Evolutionary conservation across 805 yeast species (phyloP), one percentile per base, ranked within the genome.

Genomic region (Scheffersomyces stipitis): DNA sequence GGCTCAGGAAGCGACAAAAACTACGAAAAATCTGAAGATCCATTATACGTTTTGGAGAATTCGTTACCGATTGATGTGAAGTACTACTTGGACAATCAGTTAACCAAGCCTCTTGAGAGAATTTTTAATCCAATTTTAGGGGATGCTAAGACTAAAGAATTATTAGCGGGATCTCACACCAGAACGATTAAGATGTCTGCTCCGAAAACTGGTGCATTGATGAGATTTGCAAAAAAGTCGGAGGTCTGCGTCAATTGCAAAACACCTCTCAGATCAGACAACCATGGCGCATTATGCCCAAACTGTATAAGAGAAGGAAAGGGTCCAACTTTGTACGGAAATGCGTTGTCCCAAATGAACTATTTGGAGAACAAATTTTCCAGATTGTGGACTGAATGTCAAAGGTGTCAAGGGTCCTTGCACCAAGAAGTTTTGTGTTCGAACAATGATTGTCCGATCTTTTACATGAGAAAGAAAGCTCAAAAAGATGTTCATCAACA

Each of bases 11-110:
- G 87, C 34, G 86, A 87, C 39, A 90, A 88, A 57, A 84, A 90
- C 45, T 95, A 90, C 62, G 96, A 91, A 49, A 89, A 93, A 62
- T 90, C 97, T 1, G 99, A 93, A 61, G 99, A 93, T 55, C 99
- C 99, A 2, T 65, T 91, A 22, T 93, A 79, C 49, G 99, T 90
- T 1, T 69, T 93, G 56, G 98, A 93, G 49, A 83, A 93, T 60
- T 87, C 93, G 15, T 65, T 93, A 36, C 95, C 96, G 4, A 88
- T 93, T 47, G 99, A 93, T 61, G 88, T 96, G 14, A 88, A 86
- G 49, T 93, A 93, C 56, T 93, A 93, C 53, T 66, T 93, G 56
- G 96, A 88, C 30, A 93, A 93, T 53, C 99, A 87, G 66, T 71
- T 93, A 32, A 76, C 96, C 26, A 93, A 93, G 38, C 99, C 99